Evolutionary conservation across 2,329 filamentous ascomycete species (phyloP).

Genomic region (Colletotrichum kahawae): DNA sequence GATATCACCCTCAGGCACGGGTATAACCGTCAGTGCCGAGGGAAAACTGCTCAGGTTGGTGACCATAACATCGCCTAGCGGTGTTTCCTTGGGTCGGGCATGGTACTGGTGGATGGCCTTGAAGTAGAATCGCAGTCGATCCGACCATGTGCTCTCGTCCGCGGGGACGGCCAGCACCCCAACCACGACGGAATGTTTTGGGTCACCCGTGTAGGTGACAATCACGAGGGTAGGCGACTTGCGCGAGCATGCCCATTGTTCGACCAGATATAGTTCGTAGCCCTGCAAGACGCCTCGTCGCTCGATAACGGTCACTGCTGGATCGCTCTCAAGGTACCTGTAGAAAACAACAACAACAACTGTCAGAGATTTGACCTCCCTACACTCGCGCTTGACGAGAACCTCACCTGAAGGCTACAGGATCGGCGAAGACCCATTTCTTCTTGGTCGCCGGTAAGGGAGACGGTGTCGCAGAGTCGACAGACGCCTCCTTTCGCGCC

Average conservation of each 20-base stretch:
- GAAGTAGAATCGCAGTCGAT: conserved; percentile 81
- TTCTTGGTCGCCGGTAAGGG: conserved; percentile 38
- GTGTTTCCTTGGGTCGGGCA: conserved; percentile 81
- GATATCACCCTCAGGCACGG: conserved; percentile 85
- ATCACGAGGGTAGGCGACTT: conserved; percentile 90
- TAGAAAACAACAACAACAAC: neutral
- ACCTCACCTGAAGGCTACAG: conserved; percentile 59
- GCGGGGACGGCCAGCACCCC: conserved; percentile 82
- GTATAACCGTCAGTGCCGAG: conserved; percentile 89
- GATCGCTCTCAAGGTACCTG: conserved; percentile 85
- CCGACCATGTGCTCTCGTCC: conserved; percentile 81
- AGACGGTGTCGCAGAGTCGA: conserved; percentile 14
- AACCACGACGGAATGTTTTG: conserved; percentile 77
- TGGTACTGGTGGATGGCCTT: conserved; percentile 84
- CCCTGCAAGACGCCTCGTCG: conserved; percentile 73
- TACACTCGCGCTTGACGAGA: neutral
- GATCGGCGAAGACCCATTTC: conserved; percentile 62
- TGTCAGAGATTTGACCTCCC: neutral
- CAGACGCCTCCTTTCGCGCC: conserved; percentile 11
- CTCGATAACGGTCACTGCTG: conserved; percentile 75
- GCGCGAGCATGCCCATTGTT: conserved; percentile 97
- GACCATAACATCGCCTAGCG: conserved; percentile 85
- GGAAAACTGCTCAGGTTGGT: conserved; percentile 94
- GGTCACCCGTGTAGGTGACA: conserved; percentile 89
- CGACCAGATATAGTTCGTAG: conserved; percentile 93